These are phyloP conservation scores for Silene latifolia DNA, from an alignment of 148 eudicot species.

Conservation along the genomic window DNA sequence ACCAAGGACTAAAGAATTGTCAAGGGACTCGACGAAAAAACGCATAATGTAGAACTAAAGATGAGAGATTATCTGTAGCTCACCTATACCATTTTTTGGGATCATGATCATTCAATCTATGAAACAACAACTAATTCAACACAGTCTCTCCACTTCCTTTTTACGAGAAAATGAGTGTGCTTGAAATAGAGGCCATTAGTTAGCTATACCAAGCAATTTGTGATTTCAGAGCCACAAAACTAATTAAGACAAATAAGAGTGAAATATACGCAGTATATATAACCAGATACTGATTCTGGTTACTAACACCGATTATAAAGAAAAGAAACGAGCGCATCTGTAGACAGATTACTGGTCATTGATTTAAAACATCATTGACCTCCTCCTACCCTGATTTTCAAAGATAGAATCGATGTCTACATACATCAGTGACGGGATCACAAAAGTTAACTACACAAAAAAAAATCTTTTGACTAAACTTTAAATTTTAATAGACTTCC, in stretches of 20 bases:
- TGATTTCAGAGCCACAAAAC: constrained; percentile 1
- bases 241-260: neutral
- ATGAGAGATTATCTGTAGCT: neutral
- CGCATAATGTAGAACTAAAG: neutral
- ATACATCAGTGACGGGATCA: neutral
- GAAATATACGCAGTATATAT: neutral
- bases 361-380: neutral
- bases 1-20: neutral
- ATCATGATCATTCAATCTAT: neutral
- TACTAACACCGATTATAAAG: neutral
- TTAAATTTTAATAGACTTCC: neutral
- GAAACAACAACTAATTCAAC: neutral
- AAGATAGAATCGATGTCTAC: neutral
- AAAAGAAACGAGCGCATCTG: neutral
- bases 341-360: neutral
- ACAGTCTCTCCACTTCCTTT: neutral
- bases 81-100: neutral
- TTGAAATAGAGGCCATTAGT: neutral
- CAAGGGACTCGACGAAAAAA: neutral
- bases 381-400: constrained; percentile 4
- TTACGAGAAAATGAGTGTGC: neutral
- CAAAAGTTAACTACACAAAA: neutral
- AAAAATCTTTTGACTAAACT: neutral
- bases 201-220: constrained; percentile 8
- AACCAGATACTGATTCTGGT: neutral